Evolutionary conservation across 306 rosid genomes (phyloP), one percentile per base, ranked within the genome.

Genomic region (Hylodesmum podocarpum): DNA sequence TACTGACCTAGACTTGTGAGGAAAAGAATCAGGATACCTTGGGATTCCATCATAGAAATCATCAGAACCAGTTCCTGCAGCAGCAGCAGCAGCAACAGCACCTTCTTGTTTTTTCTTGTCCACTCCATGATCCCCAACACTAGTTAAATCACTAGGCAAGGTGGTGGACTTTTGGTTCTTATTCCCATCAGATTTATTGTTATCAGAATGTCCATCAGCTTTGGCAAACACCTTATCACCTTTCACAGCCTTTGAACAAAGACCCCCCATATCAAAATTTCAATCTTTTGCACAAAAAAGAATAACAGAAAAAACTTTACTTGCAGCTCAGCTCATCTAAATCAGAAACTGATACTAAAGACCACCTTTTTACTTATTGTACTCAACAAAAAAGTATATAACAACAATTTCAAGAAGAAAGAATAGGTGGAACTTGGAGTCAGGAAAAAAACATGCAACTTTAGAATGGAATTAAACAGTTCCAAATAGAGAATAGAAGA

Each of bases 41-140:
- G 97, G 97, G 83, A 92, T 90, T 50, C 97, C 97, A 47, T 92
- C 97, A 49, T 92, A 90, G 77, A 90, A 87, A 24, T 86, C 94
- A n/a, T 83, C 89, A 21, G 24, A 47, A 19, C 61, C 9, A 40
- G 46, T 43, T 51, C 58, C 76, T 58, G 11, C 64, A 78, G 10
- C n/a, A 4, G 62, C 29, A 3, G 18, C 6, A 47, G 3, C 55
- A 25, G 21, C 64, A n/a, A 14, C 80, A 65, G 4, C 54, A 22
- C 51, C 67, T 37, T 78, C 83, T 36, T 69, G 78, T 15, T 70
- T 40, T 28, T 83, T 79, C 54, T 55, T 70, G 25, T 75, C 59
- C 72, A 47, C 72, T 51, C 34, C 77, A 37, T 53, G 61, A 22
- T 80, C 81, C 47, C 55, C 77, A 22, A 71, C 78, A 62, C 78